Percentiles rank a stretch among this genome's conserved stretches.
Evolutionary conservation across 345 rosid species (phyloP).

Genomic region (Viola odorata): DNA sequence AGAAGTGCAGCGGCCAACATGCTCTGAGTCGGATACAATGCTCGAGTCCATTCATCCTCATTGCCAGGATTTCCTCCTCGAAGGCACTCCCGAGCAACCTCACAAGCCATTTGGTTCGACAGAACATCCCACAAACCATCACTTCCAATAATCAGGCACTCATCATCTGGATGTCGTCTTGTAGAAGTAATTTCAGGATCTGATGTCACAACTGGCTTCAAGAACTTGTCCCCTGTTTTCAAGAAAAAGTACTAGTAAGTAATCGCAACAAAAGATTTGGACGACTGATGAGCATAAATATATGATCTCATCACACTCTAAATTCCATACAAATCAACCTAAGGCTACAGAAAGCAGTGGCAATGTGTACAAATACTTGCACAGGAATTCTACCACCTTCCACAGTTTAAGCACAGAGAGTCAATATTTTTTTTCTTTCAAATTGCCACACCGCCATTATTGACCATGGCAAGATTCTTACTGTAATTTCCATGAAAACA

Average conservation of each 20-base stretch:
- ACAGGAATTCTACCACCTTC: background rate
- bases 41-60: slow-evolving; percentile 22
- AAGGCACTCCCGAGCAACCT: slow-evolving; percentile 54
- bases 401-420: background rate
- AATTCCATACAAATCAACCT: too few species aligned
- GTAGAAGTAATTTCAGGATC: slow-evolving; percentile 57
- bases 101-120: slow-evolving; percentile 57
- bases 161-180: slow-evolving; percentile 49
- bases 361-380: too few species aligned
- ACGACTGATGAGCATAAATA: background rate
- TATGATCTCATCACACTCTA: background rate
- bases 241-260: background rate
- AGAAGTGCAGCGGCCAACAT: slow-evolving; percentile 58
- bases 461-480: slow-evolving; percentile 2
- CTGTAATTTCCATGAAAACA: background rate
- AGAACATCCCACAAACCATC: slow-evolving; percentile 86
- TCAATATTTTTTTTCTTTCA: background rate
- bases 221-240: slow-evolving; percentile 54
- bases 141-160: slow-evolving; percentile 65
- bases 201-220: slow-evolving; percentile 59
- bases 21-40: slow-evolving; percentile 44
- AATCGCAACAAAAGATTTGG: background rate
- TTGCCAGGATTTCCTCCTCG: slow-evolving; percentile 19
- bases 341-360: too few species aligned
- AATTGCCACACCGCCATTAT: background rate